Evolutionary conservation across 202 grass and related monocot genomes (phyloP).

Genomic region (Carex sylvatica): DNA sequence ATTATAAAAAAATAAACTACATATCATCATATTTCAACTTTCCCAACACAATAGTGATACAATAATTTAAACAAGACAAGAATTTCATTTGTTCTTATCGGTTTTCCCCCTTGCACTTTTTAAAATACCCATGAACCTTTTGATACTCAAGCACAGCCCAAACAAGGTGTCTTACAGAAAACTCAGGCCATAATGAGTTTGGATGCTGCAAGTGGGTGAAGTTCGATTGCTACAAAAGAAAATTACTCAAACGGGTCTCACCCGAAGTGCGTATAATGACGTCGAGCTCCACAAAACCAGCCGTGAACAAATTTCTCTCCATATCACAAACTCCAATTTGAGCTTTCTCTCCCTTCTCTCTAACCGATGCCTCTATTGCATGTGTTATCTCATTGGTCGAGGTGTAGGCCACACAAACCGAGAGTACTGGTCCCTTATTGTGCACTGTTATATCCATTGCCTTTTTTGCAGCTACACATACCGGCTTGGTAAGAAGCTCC

Average conservation of each 20-base stretch:
- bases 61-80: neutral
- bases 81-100: neutral
- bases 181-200: conserved; percentile 57
- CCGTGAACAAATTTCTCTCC: conserved; percentile 47
- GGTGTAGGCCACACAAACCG: conserved; percentile 72
- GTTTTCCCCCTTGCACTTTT: conserved; percentile 28
- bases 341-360: conserved; percentile 27
- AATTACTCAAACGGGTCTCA: conserved; percentile 70
- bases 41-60: neutral
- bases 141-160: conserved; percentile 71
- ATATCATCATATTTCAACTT: neutral
- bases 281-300: conserved; percentile 58
- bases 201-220: conserved; percentile 75
- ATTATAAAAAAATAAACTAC: neutral
- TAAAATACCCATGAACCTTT: conserved; percentile 47
- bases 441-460: conserved; percentile 44
- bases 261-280: conserved; percentile 76
- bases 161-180: conserved; percentile 49
- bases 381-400: conserved; percentile 69
- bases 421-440: conserved; percentile 56
- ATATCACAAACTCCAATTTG: conserved; percentile 33
- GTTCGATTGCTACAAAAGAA: conserved; percentile 68
- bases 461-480: conserved; percentile 56
- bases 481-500: conserved; percentile 47
- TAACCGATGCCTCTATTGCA: conserved; percentile 39